Percentiles rank a stretch among this genome's conserved stretches.
Evolutionary conservation across 805 yeast genomes (phyloP).

Genomic region (Ogataea naganishii): DNA sequence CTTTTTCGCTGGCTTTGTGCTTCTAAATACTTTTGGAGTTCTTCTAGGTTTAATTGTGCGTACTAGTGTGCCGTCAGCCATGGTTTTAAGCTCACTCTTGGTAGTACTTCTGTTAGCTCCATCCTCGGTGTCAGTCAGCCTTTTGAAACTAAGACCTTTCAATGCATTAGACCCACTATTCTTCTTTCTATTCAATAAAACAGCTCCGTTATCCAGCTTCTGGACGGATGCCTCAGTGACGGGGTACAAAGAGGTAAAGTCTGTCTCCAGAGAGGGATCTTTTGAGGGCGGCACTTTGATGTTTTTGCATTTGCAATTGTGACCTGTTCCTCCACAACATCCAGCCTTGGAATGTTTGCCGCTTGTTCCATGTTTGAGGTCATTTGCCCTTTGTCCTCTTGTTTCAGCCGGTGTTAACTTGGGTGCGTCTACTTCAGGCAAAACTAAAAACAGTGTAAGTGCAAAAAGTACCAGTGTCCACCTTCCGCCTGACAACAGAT

Average conservation of each 20-base stretch:
- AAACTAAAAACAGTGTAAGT: constrained; percentile 7
- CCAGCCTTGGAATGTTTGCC: constrained; percentile 2
- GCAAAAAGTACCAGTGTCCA: constrained; percentile 25
- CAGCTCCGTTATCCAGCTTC: constrained; percentile 2
- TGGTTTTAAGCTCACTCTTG: constrained; percentile 1
- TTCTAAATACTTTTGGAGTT: constrained; percentile 33
- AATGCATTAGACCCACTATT: background rate
- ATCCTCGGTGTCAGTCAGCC: background rate
- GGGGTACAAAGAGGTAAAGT: too few species aligned
- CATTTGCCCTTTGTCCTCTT: background rate
- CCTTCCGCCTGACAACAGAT: constrained; percentile 34
- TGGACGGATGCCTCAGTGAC: too few species aligned
- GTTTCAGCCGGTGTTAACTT: background rate
- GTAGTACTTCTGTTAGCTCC: constrained; percentile 1
- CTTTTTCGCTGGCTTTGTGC: constrained; percentile 14
- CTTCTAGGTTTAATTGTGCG: constrained; percentile 19
- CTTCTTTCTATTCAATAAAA: constrained; percentile 1
- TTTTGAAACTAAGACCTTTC: constrained; percentile 3
- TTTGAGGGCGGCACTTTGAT: constrained; percentile 5
- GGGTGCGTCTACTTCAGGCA: constrained; percentile 1
- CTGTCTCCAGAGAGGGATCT: constrained; percentile 2
- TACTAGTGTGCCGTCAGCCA: constrained; percentile 1
- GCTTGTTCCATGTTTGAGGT: background rate
- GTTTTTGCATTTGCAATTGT: background rate
- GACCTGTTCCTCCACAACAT: too few species aligned